Base-by-base conservation (phyloP, 2,329 filamentous ascomycete species). In the Dactylellina leptospora region DNA sequence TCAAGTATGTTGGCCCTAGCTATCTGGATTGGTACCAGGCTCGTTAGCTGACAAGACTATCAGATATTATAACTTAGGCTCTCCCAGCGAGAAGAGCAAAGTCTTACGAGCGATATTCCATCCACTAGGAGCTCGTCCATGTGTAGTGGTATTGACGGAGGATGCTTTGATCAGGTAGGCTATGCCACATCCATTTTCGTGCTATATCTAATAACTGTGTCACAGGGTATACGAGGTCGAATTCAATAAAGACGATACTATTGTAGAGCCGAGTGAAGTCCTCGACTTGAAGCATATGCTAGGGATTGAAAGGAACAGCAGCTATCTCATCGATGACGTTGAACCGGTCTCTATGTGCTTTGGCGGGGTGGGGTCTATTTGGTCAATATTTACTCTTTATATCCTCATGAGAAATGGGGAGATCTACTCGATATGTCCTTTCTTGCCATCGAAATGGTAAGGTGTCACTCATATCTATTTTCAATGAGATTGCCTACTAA, bases 311-410 rank as follows among this genome's bases (percentile, higher is more conserved):
- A 73, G 54, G 92, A 91, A 90, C 76, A 89, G 87, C 8, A 97
- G 96, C 77, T 96, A 0, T 90, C 92, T 0, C 93, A 97, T 78
- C 87, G 88, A 96, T 69, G 93, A 97, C 78, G 96, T 99, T 89
- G 91, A 97, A 78, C 92, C 96, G 20, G 92, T 92, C 2, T 89
- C 93, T 1, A 92, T 93, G 54, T 91, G 88, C 78, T 99, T 99
- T 81, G 93, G 92, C 11, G 92, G 92, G 59, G 84, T 84, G 36
- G 85, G 88, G 74, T 83, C 86, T 76, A 85, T 85, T 1, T 99
- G 95, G 95, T 90, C 92, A 5, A 87, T 93, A 8, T 97, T 97
- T 90, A 97, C 95, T 0, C 83, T 99, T 9, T 99, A 93, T 91
- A 83, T 97, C 55, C 92, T 93, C n/a, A 99, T 97, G 90, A 87